phyloP scores from a whole-genome alignment of 2,329 filamentous ascomycete genomes.

The Alternaria rosae region DNA sequence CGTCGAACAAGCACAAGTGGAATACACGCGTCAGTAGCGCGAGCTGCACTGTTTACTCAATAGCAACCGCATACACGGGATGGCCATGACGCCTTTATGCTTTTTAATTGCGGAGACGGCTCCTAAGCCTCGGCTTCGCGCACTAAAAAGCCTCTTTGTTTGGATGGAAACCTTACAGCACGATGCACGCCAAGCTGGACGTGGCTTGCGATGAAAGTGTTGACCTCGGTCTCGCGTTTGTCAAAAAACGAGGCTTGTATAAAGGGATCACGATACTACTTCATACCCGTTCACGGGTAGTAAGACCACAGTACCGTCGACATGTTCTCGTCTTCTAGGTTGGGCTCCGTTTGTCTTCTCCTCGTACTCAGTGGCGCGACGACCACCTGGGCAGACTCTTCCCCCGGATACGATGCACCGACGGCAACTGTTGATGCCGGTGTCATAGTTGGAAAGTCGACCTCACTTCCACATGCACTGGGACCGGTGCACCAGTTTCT shows the following conservation, averaged over 20 bases:
- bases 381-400: background rate
- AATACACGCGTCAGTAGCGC: background rate
- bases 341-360: background rate
- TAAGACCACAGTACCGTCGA: background rate
- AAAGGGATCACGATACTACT: background rate
- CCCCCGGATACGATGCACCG: slow-evolving; percentile 15
- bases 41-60: background rate
- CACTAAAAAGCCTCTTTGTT: background rate
- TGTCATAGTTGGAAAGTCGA: slow-evolving; percentile 35
- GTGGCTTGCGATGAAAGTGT: background rate
- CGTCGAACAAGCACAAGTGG: background rate
- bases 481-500: slow-evolving; percentile 40
- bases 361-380: background rate
- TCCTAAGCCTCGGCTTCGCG: background rate
- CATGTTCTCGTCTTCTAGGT: background rate
- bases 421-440: slow-evolving; percentile 36
- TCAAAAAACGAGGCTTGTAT: background rate
- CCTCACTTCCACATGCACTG: slow-evolving; percentile 26
- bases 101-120: background rate
- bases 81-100: slow-evolving; percentile 1
- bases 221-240: background rate
- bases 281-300: background rate
- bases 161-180: background rate
- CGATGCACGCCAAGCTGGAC: background rate
- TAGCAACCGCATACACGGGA: background rate